Percentiles rank a stretch among this genome's conserved stretches.
Conservation (phyloP, 2,329 filamentous ascomycete genomes). For the Xylaria sp. region DNA sequence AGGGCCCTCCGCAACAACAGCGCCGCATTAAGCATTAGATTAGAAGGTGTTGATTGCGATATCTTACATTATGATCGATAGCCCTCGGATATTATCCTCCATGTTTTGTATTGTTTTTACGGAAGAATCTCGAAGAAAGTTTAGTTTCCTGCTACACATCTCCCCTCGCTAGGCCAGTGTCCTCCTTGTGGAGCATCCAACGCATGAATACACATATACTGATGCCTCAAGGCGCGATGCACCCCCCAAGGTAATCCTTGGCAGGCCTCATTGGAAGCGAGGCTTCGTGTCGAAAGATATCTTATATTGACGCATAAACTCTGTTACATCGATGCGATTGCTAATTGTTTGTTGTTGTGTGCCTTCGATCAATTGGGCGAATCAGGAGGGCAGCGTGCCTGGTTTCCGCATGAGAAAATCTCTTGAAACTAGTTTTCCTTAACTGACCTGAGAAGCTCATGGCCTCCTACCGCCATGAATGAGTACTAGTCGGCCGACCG, state of each 20-base stretch:
- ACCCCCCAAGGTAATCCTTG: neutral
- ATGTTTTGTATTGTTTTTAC: too few relatives aligned
- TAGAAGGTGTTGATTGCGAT: too few relatives aligned
- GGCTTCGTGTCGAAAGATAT: neutral
- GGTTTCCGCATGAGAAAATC: neutral
- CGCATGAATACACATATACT: too few relatives aligned
- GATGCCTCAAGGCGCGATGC: too few relatives aligned
- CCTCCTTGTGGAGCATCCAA: too few relatives aligned
- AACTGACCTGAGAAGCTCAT: slow-evolving; percentile 21
- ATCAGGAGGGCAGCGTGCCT: neutral
- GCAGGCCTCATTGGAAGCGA: neutral
- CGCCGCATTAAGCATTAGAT: too few relatives aligned
- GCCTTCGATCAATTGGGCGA: neutral
- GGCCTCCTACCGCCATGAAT: slow-evolving; percentile 32
- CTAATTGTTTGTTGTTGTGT: neutral
- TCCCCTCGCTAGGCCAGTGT: too few relatives aligned
- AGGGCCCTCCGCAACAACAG: too few relatives aligned
- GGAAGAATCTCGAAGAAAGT: too few relatives aligned
- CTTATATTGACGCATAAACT: neutral
- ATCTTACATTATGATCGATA: too few relatives aligned
- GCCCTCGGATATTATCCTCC: too few relatives aligned
- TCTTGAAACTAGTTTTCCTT: neutral
- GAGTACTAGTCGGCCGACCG: slow-evolving; percentile 34
- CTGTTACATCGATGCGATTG: neutral
- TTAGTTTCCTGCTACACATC: too few relatives aligned